These are phyloP conservation scores for Ceratobasidium sp. DNA, from an alignment of 1,284 basidiomycete species.

Conservation along the genomic window DNA sequence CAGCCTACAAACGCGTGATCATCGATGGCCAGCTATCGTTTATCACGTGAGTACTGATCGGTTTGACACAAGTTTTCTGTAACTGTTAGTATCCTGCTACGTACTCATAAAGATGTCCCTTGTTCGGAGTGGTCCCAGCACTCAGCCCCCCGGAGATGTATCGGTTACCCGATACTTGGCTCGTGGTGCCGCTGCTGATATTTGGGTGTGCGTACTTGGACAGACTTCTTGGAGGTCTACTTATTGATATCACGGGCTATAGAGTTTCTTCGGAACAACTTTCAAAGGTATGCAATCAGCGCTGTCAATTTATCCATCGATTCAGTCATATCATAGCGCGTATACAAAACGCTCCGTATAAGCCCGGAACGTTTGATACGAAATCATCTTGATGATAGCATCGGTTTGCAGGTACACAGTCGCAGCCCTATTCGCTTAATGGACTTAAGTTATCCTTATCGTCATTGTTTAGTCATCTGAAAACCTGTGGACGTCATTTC, in stretches of 20 bases:
- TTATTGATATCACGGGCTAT: neutral
- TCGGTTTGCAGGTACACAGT: neutral
- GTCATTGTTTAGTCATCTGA: neutral
- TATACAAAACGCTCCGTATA: neutral
- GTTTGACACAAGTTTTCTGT: no score
- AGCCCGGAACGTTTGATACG: neutral
- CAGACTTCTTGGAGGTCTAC: neutral
- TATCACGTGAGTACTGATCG: no score
- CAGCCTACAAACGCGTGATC: no score
- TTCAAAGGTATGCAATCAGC: neutral
- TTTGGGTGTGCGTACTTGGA: constrained; percentile 6
- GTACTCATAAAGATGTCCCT: no score
- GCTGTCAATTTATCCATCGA: neutral
- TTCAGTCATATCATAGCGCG: neutral
- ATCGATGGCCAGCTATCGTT: no score
- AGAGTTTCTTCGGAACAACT: neutral
- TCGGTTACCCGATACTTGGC: neutral
- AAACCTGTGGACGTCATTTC: neutral
- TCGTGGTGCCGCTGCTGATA: constrained; percentile 6
- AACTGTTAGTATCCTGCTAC: no score
- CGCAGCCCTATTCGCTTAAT: neutral
- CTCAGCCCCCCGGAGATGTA: neutral
- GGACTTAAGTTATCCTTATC: neutral
- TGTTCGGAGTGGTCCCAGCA: neutral
- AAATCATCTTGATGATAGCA: neutral